Conservation (phyloP, 192 early-diverging fungal genomes). For the Coemansia sp. region DNA sequence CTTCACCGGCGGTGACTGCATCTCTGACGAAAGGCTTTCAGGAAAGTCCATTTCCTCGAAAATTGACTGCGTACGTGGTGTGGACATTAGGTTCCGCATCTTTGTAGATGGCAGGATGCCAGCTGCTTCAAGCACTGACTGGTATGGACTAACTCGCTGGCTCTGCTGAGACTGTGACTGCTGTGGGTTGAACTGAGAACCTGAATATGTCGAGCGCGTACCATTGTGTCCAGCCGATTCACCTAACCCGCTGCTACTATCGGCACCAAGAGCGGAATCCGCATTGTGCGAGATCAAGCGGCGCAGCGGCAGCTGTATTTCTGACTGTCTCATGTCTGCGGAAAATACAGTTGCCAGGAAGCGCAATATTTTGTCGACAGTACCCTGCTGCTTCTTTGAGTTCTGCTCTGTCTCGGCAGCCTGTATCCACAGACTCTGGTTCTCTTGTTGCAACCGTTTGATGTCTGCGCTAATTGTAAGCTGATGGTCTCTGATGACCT, state of each 20-base stretch:
- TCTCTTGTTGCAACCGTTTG: constrained; percentile 82
- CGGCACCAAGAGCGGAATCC: neutral
- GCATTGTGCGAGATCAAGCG: constrained; percentile 35
- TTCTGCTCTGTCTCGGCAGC: constrained; percentile 68
- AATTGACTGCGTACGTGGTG: constrained; percentile 18
- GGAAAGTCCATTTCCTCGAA: constrained; percentile 41
- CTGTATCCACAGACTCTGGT: constrained; percentile 88
- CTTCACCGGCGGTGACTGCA: constrained; percentile 29
- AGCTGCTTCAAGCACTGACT: neutral
- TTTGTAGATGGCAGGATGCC: neutral
- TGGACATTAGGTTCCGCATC: neutral
- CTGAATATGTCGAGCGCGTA: neutral
- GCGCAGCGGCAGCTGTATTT: constrained; percentile 39
- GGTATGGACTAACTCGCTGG: neutral
- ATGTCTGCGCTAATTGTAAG: constrained; percentile 83
- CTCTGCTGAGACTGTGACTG: constrained; percentile 8
- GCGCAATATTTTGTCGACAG: constrained; percentile 89
- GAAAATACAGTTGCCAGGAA: constrained; percentile 89
- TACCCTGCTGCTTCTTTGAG: constrained; percentile 83
- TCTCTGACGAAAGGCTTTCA: constrained; percentile 10
- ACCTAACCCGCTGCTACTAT: neutral
- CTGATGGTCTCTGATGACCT: constrained; percentile 88
- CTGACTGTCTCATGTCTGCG: constrained; percentile 35
- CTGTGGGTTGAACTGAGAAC: neutral
- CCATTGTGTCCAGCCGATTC: neutral